Conservation (phyloP, 164 flowering plant species). For the Magnolia kwangsiensis region DNA sequence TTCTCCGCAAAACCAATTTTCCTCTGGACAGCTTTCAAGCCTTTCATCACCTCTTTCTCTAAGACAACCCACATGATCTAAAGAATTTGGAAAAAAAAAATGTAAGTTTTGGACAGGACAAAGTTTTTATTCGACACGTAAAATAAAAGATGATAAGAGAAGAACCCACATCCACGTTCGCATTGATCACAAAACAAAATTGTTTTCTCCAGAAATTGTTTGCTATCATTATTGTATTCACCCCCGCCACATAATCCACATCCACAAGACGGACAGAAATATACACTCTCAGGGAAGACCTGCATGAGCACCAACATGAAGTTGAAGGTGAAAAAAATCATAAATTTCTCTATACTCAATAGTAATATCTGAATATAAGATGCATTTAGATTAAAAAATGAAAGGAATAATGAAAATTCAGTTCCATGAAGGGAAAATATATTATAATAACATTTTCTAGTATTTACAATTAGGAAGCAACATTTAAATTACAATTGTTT, state of each 20-base stretch:
- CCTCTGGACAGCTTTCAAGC: conserved; percentile 18
- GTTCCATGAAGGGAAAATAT: too few relatives aligned
- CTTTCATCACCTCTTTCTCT: conserved; percentile 19
- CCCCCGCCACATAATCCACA: conserved; percentile 58
- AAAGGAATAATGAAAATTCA: not conserved
- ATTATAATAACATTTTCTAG: too few relatives aligned
- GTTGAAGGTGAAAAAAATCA: too few relatives aligned
- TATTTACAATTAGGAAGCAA: too few relatives aligned
- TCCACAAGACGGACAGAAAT: conserved; percentile 86
- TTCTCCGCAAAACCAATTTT: conserved; percentile 66
- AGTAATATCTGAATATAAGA: not conserved
- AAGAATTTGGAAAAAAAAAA: too few relatives aligned
- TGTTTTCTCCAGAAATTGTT: conserved; percentile 18
- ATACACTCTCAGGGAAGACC: conserved; percentile 75
- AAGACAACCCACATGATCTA: conserved; percentile 72
- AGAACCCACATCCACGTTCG: conserved; percentile 60
- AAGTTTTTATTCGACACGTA: too few relatives aligned
- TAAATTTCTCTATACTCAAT: too few relatives aligned
- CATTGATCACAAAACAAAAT: conserved; percentile 63
- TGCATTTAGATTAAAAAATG: not conserved
- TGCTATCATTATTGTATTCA: conserved; percentile 18
- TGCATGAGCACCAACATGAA: conserved; percentile 19
- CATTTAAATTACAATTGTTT: too few relatives aligned
- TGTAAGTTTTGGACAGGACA: too few relatives aligned
- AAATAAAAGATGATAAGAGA: not conserved